Conservation (phyloP, 805 yeast genomes). For the Candida loeiensis region DNA sequence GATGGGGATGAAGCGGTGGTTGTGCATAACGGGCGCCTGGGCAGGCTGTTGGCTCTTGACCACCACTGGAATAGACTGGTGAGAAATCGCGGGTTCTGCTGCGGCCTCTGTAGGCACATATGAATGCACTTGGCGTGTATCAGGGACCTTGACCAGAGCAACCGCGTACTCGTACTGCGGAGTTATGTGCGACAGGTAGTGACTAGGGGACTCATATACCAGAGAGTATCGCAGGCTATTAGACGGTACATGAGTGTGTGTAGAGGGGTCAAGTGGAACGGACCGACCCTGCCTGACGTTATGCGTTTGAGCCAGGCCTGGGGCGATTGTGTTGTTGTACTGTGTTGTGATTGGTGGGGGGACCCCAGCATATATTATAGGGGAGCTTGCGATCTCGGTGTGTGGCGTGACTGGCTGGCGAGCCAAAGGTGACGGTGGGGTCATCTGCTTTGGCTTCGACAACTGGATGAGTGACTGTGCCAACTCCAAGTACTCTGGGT, state of each 20-base stretch:
- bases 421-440: constrained; percentile 8
- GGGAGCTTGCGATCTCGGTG: constrained; percentile 5
- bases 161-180: neutral
- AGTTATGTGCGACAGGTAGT: neutral
- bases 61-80: neutral
- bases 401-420: neutral
- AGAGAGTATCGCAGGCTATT: neutral
- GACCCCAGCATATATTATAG: constrained; percentile 7
- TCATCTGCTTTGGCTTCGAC: constrained; percentile 18
- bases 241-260: neutral
- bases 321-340: no score
- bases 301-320: no score
- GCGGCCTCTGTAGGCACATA: neutral
- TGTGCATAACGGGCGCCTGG: constrained; percentile 6
- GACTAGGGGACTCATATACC: neutral
- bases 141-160: neutral
- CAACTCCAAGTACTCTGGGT: constrained; percentile 47
- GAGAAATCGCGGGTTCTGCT: neutral
- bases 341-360: constrained; percentile 8
- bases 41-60: neutral
- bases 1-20: constrained; percentile 34
- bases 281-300: neutral
- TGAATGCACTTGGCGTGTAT: neutral
- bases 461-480: constrained; percentile 41
- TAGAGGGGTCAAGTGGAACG: neutral